phyloP scores from a whole-genome alignment of 1,139 yeast genomes.

The Kodamaea sp. region DNA sequence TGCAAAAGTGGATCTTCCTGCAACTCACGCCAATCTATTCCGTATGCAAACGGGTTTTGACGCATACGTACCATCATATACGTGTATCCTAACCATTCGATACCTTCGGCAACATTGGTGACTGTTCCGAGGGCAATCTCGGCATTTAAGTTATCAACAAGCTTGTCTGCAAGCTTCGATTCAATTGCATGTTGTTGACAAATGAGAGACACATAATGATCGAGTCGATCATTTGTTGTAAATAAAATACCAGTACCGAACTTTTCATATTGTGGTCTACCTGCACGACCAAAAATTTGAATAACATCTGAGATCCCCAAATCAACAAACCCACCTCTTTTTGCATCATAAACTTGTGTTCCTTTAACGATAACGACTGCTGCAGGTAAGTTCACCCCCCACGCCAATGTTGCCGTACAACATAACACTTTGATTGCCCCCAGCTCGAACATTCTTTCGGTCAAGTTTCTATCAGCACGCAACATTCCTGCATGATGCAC shows the following conservation, averaged over 20 bases:
- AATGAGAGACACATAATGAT: constrained; percentile 80
- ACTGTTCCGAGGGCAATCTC: constrained; percentile 95
- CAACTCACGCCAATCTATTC: constrained; percentile 85
- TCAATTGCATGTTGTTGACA: constrained; percentile 98
- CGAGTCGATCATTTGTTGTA: constrained; percentile 77
- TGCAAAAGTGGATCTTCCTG: constrained; percentile 79
- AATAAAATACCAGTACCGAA: constrained; percentile 91
- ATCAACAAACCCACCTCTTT: constrained; percentile 91
- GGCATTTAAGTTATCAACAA: constrained; percentile 91
- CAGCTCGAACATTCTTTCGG: constrained; percentile 79
- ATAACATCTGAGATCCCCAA: constrained; percentile 94
- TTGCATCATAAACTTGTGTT: constrained; percentile 91
- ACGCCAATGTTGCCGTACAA: constrained; percentile 96
- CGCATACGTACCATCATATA: constrained; percentile 93
- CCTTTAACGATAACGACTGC: constrained; percentile 97
- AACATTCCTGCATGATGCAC: constrained; percentile 98
- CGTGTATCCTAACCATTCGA: constrained; percentile 95
- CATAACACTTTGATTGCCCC: constrained; percentile 90
- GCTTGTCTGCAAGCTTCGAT: constrained; percentile 68
- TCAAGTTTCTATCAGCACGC: constrained; percentile 82
- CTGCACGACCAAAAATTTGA: constrained; percentile 98
- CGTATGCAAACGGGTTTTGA: constrained; percentile 89
- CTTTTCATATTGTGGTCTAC: constrained; percentile 94
- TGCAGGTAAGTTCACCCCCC: constrained; percentile 99
- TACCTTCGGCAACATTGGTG: constrained; percentile 90